These are phyloP conservation scores for Pouteria glomerata DNA, from an alignment of 148 eudicot genomes.

Conservation along the genomic window DNA sequence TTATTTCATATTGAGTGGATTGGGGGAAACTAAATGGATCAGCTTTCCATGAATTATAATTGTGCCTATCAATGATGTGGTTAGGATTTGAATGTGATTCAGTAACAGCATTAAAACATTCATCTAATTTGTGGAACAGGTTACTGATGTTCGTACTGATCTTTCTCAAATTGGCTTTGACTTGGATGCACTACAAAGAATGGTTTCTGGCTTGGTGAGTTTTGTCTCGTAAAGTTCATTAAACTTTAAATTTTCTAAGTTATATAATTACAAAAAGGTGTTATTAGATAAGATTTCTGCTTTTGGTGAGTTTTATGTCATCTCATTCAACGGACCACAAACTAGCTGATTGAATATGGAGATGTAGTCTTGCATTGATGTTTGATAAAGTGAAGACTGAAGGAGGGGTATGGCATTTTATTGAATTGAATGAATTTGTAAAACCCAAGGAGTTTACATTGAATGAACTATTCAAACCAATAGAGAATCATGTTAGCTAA, in stretches of 20 bases:
- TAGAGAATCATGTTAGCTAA: neutral
- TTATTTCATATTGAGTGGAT: neutral
- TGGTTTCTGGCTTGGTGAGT: constrained; percentile 78
- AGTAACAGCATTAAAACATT: neutral
- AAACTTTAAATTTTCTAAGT: neutral
- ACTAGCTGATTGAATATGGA: neutral
- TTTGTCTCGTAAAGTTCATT: neutral
- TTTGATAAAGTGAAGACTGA: neutral
- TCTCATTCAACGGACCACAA: neutral
- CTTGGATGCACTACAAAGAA: constrained; percentile 42
- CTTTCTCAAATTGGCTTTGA: constrained; percentile 48
- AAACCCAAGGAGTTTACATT: neutral
- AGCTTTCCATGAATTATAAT: neutral
- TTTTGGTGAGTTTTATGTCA: neutral
- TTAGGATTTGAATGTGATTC: neutral
- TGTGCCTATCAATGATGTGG: neutral
- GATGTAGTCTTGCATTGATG: neutral
- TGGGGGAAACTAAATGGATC: neutral
- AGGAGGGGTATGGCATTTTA: neutral
- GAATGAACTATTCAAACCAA: neutral
- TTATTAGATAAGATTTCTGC: neutral
- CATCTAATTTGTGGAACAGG: constrained; percentile 48
- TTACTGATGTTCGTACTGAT: constrained; percentile 55
- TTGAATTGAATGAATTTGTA: neutral
- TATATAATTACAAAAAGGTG: neutral